Percentiles rank a stretch among this genome's conserved stretches.
Evolutionary conservation across 768 basidiomycete species (phyloP).

Genomic region (Suillus variegatus): DNA sequence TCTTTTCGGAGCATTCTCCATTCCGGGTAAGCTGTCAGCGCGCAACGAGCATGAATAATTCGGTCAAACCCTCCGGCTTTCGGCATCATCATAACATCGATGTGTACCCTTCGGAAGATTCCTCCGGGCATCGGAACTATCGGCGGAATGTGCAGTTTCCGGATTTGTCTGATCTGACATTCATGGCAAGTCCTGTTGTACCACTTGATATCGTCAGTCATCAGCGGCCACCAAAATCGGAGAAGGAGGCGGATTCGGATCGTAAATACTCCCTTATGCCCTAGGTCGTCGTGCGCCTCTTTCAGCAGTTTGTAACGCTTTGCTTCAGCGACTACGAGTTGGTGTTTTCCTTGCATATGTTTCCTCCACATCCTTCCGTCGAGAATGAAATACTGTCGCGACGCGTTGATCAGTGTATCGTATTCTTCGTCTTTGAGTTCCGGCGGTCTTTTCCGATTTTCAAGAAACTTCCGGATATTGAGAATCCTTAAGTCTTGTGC

Average conservation of each 20-base stretch:
- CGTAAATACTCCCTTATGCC: conserved; percentile 8
- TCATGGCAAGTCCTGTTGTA: background rate
- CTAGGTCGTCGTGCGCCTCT: background rate
- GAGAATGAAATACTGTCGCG: fast-evolving
- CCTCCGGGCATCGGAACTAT: background rate
- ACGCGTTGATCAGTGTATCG: fast-evolving
- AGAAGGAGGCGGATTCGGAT: background rate
- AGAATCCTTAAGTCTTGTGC: fast-evolving
- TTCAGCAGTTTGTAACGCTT: background rate
- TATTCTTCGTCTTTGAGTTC: no score
- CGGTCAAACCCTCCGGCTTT: conserved; percentile 7
- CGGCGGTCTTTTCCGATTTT: fast-evolving
- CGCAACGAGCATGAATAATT: conserved; percentile 17
- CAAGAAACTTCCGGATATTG: fast-evolving
- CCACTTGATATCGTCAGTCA: conserved; percentile 1
- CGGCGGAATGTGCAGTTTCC: background rate
- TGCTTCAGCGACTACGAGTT: fast-evolving
- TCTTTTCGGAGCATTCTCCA: conserved; percentile 33
- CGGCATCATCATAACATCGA: conserved; percentile 7
- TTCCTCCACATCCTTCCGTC: fast-evolving
- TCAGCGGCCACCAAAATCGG: conserved; percentile 1
- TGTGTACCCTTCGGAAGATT: background rate
- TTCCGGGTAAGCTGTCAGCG: conserved; percentile 15
- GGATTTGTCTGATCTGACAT: background rate
- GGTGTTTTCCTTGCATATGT: background rate